Evolutionary conservation across 352 stramenopile species (phyloP).

Genomic region (Phytophthora tentaculata): DNA sequence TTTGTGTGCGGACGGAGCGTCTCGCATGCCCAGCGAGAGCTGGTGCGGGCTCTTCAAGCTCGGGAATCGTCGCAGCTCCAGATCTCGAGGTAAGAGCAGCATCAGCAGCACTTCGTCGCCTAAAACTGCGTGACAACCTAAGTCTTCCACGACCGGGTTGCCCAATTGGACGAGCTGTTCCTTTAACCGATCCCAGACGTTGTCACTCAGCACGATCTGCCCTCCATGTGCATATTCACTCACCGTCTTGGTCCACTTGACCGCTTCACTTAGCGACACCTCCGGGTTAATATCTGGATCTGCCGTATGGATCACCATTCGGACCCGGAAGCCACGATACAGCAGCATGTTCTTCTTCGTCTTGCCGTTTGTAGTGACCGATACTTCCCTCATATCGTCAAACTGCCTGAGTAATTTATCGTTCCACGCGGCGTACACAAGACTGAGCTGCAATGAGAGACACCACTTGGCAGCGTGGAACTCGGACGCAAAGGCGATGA

Average conservation of each 20-base stretch:
- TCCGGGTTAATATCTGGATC: slow-evolving; percentile 60
- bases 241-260: slow-evolving; percentile 88
- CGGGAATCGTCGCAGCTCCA: slow-evolving; percentile 78
- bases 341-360: slow-evolving; percentile 82
- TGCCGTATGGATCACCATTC: slow-evolving; percentile 87
- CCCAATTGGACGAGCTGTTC: slow-evolving; percentile 87
- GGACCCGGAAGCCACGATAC: slow-evolving; percentile 84
- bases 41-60: slow-evolving; percentile 78
- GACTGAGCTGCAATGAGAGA: slow-evolving; percentile 80
- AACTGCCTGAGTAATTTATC: slow-evolving; percentile 88
- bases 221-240: slow-evolving; percentile 85
- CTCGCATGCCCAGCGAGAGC: slow-evolving; percentile 80
- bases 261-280: slow-evolving; percentile 69
- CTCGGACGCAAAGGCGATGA: slow-evolving; percentile 86
- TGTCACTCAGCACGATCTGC: slow-evolving; percentile 87
- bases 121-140: slow-evolving; percentile 76
- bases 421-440: slow-evolving; percentile 89
- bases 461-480: slow-evolving; percentile 91
- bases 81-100: slow-evolving; percentile 77
- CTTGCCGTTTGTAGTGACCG: slow-evolving; percentile 54
- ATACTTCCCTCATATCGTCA: slow-evolving; percentile 82
- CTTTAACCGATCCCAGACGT: slow-evolving; percentile 86
- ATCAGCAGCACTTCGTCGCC: slow-evolving; percentile 82
- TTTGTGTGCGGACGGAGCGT: slow-evolving; percentile 78
- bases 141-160: slow-evolving; percentile 89